phyloP scores from a whole-genome alignment of 2,329 filamentous ascomycete species.

The Sclerotinia sclerotiorum region DNA sequence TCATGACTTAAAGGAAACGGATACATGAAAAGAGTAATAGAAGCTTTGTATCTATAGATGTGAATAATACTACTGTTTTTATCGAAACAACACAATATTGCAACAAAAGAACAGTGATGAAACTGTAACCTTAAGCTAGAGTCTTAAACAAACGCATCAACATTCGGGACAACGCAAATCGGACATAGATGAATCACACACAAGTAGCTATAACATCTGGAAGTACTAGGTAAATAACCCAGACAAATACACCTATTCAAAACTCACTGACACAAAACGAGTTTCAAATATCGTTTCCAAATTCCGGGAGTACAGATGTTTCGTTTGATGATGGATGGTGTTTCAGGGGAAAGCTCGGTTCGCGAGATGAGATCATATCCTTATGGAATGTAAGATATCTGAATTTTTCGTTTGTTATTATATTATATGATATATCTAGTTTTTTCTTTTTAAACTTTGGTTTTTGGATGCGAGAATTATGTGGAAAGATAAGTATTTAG shows the following conservation, averaged over 20 bases:
- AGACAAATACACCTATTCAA: neutral
- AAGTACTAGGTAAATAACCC: neutral
- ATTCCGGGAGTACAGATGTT: neutral
- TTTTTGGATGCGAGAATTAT: too few relatives aligned
- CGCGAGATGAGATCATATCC: neutral
- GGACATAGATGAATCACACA: neutral
- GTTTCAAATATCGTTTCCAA: neutral
- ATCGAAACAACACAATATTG: neutral
- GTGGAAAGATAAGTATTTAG: too few relatives aligned
- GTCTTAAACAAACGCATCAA: neutral
- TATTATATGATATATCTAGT: too few relatives aligned
- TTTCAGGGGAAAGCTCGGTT: constrained; percentile 17
- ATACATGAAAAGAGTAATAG: constrained; percentile 3
- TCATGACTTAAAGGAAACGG: neutral
- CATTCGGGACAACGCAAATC: neutral
- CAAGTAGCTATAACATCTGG: too few relatives aligned
- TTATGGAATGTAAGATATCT: too few relatives aligned
- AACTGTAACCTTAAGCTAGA: neutral
- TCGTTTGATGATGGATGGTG: neutral
- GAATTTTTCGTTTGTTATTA: too few relatives aligned
- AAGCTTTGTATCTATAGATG: neutral
- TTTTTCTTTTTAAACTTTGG: too few relatives aligned
- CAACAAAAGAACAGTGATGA: neutral
- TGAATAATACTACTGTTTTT: neutral
- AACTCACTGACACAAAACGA: neutral